These are phyloP conservation scores for Pisolithus microcarpus DNA, from an alignment of 768 basidiomycete species.

Conservation along the genomic window DNA sequence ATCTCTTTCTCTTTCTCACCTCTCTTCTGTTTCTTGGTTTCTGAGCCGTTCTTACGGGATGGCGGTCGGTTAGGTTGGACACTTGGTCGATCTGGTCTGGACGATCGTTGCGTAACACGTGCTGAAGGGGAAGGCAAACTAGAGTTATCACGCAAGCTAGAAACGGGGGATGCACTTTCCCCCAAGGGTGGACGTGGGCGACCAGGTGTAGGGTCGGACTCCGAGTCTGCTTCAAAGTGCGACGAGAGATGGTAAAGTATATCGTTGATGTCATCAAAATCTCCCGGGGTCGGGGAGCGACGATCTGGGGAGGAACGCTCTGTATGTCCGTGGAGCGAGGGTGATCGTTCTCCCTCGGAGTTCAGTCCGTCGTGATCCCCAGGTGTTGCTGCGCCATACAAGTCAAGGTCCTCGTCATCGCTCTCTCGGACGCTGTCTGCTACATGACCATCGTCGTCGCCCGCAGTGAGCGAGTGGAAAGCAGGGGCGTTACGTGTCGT, in stretches of 20 bases:
- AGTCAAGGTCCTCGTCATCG: slow-evolving; percentile 45
- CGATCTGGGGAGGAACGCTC: slow-evolving; percentile 32
- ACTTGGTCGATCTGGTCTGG: slow-evolving; percentile 27
- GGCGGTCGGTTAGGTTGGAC: slow-evolving; percentile 42
- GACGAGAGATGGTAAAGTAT: slow-evolving; percentile 68
- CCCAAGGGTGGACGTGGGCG: slow-evolving; percentile 34
- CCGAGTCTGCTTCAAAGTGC: slow-evolving; percentile 55
- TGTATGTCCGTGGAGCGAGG: slow-evolving; percentile 15
- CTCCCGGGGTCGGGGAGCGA: slow-evolving; percentile 45
- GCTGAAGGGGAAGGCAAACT: slow-evolving; percentile 16
- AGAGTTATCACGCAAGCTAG: slow-evolving; percentile 20
- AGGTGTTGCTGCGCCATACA: slow-evolving; percentile 39
- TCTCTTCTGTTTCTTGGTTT: slow-evolving; percentile 22
- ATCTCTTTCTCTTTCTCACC: slow-evolving; percentile 23
- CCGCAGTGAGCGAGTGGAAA: slow-evolving; percentile 70
- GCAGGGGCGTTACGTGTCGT: slow-evolving; percentile 67
- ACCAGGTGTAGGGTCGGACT: slow-evolving; percentile 32
- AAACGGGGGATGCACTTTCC: slow-evolving; percentile 24
- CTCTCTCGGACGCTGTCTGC: slow-evolving; percentile 23
- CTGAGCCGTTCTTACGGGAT: slow-evolving; percentile 16
- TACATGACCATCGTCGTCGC: slow-evolving; percentile 21
- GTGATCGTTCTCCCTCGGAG: slow-evolving; percentile 31
- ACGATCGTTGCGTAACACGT: slow-evolving; percentile 28
- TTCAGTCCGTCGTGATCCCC: slow-evolving; percentile 9
- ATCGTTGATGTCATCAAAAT: slow-evolving; percentile 68